A percentile compares a stretch with the other conserved stretches of the same genome.
Evolutionary conservation across 2,329 filamentous ascomycete species (phyloP).

Genomic region (Penicillium sp.): DNA sequence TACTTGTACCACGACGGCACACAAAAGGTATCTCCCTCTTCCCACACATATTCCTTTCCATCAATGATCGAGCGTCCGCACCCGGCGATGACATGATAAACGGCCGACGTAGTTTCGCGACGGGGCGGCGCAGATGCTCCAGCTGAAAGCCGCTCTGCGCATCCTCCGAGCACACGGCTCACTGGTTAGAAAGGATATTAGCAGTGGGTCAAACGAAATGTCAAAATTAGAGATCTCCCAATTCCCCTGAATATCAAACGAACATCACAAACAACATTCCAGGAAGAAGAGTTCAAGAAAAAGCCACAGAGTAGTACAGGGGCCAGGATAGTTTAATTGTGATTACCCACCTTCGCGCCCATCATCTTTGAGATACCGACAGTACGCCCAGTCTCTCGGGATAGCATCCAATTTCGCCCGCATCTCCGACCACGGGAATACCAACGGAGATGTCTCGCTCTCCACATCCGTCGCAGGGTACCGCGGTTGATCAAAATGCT

Average conservation of each 20-base stretch:
- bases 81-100: constrained; percentile 59
- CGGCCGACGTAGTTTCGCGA: constrained; percentile 57
- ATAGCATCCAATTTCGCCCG: constrained; percentile 45
- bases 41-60: constrained; percentile 48
- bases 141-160: constrained; percentile 50
- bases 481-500: constrained; percentile 53
- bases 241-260: not conserved
- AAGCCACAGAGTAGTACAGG: not conserved
- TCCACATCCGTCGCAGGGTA: constrained; percentile 57
- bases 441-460: constrained; percentile 44
- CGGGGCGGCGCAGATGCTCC: constrained; percentile 41
- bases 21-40: constrained; percentile 59
- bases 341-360: constrained; percentile 36
- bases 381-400: constrained; percentile 31
- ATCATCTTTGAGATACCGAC: constrained; percentile 41
- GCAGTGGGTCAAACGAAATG: constrained; percentile 8
- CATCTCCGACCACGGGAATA: constrained; percentile 57
- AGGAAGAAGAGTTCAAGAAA: no score
- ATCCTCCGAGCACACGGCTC: constrained; percentile 53
- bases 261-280: not conserved
- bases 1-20: constrained; percentile 58
- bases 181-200: constrained; percentile 34
- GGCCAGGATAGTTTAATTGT: not conserved
- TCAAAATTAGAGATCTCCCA: not conserved
- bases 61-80: constrained; percentile 48